Evolutionary conservation across 768 basidiomycete species (phyloP), one percentile per base, ranked within the genome.

Genomic region (Tulasnella sp.): DNA sequence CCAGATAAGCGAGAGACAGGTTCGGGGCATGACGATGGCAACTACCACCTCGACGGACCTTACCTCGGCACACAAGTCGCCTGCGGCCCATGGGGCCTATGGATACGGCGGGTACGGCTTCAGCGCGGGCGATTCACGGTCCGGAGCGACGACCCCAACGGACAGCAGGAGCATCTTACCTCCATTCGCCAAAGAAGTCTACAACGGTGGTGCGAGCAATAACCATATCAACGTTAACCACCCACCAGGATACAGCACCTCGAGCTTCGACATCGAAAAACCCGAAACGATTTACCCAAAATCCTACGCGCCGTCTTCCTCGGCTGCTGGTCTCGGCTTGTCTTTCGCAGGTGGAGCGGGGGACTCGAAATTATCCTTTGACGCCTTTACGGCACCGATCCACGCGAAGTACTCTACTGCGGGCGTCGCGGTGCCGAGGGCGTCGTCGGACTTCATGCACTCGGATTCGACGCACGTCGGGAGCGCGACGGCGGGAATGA

Each of bases 401-500:
- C 64, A 69, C 64, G 64, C 64, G 8, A 69, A 69, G 64, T 69
- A 69, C 64, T 69, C 64, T 20, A 69, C 64, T 37, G 64, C 64
- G 64, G 64, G 64, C 5, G 64, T 69, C 28, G 64, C 34, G 24
- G 28, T 37, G 11, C 34, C 64, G 16, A 28, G 31, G 12, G 64
- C 34, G 18, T 69, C 64, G 18, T 69, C 64, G 16, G 64, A 31
- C 14, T 69, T 37, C 14, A 20, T 7, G n/a, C 34, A 69, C 12
- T 69, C 64, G 64, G 64, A 69, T 37, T 69, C 64, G 31, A 31
- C 64, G 31, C 54, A 54, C 54, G 54, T 54, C n/a, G 54, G 54
- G 54, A 54, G 54, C 54, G 54, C 54, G 54, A 54, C 54, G 50
- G 50, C 50, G 54, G 54, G 54, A 22, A n/a, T n/a, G 54, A 54